Conservation (phyloP, 257 asterid genomes). For the Voacanga thouarsii region DNA sequence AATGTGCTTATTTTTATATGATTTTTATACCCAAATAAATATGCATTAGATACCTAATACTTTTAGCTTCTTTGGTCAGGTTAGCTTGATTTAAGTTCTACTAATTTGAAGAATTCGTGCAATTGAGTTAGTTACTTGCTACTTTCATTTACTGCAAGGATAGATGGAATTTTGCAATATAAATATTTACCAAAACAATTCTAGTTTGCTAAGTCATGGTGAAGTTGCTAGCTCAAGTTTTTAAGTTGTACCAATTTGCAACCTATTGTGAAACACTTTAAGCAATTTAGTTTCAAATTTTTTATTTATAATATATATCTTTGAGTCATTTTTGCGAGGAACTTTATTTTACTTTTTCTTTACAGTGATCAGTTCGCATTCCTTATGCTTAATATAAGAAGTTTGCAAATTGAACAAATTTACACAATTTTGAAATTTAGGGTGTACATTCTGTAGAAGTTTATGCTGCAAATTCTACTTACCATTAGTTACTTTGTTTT, state of each 20-base stretch:
- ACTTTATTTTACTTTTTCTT: not conserved
- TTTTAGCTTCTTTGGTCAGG: not conserved
- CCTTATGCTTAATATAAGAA: not conserved
- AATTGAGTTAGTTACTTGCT: not conserved
- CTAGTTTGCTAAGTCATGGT: not conserved
- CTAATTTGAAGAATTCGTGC: not conserved
- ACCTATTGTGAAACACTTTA: not conserved
- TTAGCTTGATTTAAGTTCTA: not conserved
- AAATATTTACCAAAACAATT: not conserved
- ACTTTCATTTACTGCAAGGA: not conserved
- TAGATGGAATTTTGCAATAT: not conserved
- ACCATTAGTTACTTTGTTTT: not conserved
- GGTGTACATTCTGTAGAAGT: not conserved
- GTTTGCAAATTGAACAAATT: not conserved
- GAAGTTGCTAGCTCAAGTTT: not conserved
- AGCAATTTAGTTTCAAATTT: not conserved
- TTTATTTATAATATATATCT: not conserved
- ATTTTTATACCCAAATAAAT: no score
- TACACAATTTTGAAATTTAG: not conserved
- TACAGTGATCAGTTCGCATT: not conserved
- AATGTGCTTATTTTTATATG: no score
- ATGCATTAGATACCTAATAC: not conserved
- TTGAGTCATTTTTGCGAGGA: not conserved
- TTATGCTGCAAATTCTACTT: not conserved
- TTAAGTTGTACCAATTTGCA: not conserved